Base-by-base conservation (phyloP, 1,284 basidiomycete genomes). In the Mrakiaceae sp. region DNA sequence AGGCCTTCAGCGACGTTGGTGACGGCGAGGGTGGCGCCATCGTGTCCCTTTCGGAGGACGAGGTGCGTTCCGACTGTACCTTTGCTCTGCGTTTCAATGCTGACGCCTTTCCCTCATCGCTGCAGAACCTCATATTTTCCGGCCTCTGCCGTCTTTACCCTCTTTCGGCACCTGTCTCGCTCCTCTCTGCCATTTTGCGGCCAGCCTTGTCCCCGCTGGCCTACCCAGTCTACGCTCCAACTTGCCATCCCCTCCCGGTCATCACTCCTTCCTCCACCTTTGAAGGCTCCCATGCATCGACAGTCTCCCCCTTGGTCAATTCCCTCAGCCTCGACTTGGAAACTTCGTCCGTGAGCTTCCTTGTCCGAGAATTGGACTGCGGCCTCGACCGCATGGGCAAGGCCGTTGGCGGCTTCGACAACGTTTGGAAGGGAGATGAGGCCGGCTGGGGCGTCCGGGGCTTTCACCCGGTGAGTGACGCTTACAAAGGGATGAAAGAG, bases 381-480 rank as follows among this genome's bases (percentile, higher is more conserved):
- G 77, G 77, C 4, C 67, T 77, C 0, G 73, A 75, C 50, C 70
- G 69, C 0, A 67, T 78, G 64, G 63, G 68, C 6, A 69, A 68
- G 7, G 70, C 73, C 16, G 70, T 77, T 5, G 74, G 74, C 0
- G 75, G 74, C 40, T 74, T 77, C 64, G 69, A 69, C 48, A 72
- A 72, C 63, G 71, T 75, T 40, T 77, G 74, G 75, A 70, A 71
- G 0, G 72, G 71, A 11, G 72, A 71, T 4, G 50, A 67, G n/a
- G 71, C 72, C 0, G 51, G 67, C 0, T 73, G 84, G 50, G 79
- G 80, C 10, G 68, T 88, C 12, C 73, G 75, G 10, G 81, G 81
- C 52, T 75, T 86, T 64, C 78, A 83, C 71, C 74, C 84, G 62
- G 85, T 88, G 74, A 66, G 81, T 76, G n/a, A 0, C 14, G 9